Evolutionary conservation across 257 asterid genomes (phyloP).

Genomic region (Henckelia pumila): DNA sequence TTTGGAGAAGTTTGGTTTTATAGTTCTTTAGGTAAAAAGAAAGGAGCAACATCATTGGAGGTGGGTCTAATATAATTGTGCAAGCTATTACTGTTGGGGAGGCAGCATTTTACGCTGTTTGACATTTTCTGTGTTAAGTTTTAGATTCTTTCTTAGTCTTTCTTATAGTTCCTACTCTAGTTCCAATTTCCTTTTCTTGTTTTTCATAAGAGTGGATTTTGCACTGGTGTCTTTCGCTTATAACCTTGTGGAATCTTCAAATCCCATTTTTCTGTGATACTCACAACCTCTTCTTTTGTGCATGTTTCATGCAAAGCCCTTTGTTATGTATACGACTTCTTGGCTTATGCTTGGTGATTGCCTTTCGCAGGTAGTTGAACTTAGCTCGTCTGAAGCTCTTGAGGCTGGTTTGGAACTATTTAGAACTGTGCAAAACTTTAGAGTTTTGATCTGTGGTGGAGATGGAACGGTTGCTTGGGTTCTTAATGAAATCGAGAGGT

Average conservation of each 20-base stretch:
- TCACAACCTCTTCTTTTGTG: neutral
- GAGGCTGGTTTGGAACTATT: conserved; percentile 74
- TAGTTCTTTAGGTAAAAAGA: neutral
- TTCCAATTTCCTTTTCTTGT: neutral
- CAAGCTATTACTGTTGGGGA: neutral
- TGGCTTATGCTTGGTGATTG: conserved; percentile 25
- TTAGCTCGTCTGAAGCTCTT: conserved; percentile 72
- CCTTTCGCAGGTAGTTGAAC: conserved; percentile 61
- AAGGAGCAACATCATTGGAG: neutral
- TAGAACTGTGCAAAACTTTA: conserved; percentile 56
- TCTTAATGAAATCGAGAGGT: conserved; percentile 75
- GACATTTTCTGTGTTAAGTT: neutral
- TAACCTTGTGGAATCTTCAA: neutral
- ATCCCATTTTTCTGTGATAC: neutral
- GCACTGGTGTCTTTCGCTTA: neutral
- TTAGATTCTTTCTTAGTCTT: too few species aligned
- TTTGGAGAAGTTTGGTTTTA: neutral
- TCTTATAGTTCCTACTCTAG: neutral
- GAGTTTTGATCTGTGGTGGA: conserved; percentile 89
- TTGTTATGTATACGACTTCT: conserved; percentile 1
- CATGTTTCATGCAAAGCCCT: conserved; percentile 2
- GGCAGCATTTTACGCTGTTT: neutral
- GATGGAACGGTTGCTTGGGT: conserved; percentile 96
- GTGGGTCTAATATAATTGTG: neutral
- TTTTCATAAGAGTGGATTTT: neutral